These are phyloP conservation scores for Tetraselmis chui DNA, from an alignment of 139 green algal genomes.

Conservation along the genomic window DNA sequence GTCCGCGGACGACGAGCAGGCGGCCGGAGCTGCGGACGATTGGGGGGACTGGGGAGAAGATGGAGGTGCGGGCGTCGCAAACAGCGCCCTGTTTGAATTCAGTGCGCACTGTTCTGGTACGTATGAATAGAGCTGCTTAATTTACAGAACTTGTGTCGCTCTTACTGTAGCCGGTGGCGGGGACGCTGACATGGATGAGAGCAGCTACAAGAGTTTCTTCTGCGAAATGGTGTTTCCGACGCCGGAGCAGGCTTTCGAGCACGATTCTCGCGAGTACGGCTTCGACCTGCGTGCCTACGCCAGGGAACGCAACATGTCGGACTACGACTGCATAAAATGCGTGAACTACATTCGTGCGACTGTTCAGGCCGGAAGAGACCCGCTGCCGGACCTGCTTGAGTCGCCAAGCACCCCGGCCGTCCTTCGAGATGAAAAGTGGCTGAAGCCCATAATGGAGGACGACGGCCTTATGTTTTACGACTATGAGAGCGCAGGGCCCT, in stretches of 20 bases:
- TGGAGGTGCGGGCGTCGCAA: too few species aligned
- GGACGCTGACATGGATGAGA: background rate
- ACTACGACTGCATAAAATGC: constrained; percentile 64
- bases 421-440: constrained; percentile 16
- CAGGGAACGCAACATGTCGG: constrained; percentile 38
- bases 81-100: background rate
- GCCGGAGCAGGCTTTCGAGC: constrained; percentile 1
- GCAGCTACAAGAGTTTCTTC: background rate
- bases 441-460: constrained; percentile 53
- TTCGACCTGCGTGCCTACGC: background rate
- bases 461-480: constrained; percentile 75
- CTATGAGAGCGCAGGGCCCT: constrained; percentile 34
- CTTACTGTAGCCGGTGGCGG: background rate
- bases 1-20: background rate
- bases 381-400: constrained; percentile 22
- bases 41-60: background rate
- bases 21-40: background rate
- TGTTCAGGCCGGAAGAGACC: constrained; percentile 43
- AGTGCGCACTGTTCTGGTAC: background rate
- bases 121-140: too few species aligned
- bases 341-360: constrained; percentile 74
- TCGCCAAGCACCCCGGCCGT: constrained; percentile 5
- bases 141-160: background rate
- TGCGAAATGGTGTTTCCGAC: background rate
- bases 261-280: background rate